phyloP scores from a whole-genome alignment of 129 eudicot genomes.

The Arctium minus region DNA sequence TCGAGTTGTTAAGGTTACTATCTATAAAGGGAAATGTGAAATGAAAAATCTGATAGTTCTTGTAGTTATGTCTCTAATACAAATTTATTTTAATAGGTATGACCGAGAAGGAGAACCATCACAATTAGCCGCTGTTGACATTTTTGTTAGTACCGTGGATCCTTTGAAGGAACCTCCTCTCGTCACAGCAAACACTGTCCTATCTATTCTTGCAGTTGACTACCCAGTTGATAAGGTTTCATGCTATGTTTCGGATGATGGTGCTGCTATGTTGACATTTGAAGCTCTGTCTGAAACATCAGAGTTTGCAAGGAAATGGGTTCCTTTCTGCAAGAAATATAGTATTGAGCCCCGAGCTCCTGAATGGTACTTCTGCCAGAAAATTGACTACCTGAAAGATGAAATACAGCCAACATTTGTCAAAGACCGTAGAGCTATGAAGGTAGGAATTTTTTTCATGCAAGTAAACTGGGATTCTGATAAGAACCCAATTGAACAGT shows the following conservation, averaged over 20 bases:
- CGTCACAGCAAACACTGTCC: slow-evolving; percentile 51
- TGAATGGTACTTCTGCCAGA: slow-evolving; percentile 44
- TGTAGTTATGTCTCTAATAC: neutral
- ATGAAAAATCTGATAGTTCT: neutral
- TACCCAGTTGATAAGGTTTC: slow-evolving; percentile 45
- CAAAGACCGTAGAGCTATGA: slow-evolving; percentile 50
- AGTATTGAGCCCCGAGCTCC: slow-evolving; percentile 52
- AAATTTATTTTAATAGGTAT: slow-evolving; percentile 16
- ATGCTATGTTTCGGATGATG: slow-evolving; percentile 40
- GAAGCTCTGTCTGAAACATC: slow-evolving; percentile 50
- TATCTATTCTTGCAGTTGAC: slow-evolving; percentile 56
- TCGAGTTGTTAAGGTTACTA: neutral
- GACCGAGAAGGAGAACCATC: slow-evolving; percentile 35
- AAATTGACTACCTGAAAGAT: slow-evolving; percentile 39
- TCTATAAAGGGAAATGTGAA: neutral
- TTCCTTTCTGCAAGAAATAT: slow-evolving; percentile 43
- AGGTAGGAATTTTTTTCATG: slow-evolving; percentile 23
- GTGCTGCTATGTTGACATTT: slow-evolving; percentile 53
- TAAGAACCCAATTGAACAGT: too few relatives aligned
- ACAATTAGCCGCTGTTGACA: slow-evolving; percentile 35
- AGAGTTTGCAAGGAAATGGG: slow-evolving; percentile 49
- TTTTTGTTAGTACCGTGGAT: slow-evolving; percentile 38
- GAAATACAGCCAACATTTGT: slow-evolving; percentile 37
- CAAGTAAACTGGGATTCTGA: neutral
- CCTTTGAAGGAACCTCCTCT: slow-evolving; percentile 50